Percentiles rank a stretch among this genome's conserved stretches.
These are phyloP conservation scores for Ganoderma lucidum DNA, from an alignment of 1,284 basidiomycete species.

Conservation along the genomic window DNA sequence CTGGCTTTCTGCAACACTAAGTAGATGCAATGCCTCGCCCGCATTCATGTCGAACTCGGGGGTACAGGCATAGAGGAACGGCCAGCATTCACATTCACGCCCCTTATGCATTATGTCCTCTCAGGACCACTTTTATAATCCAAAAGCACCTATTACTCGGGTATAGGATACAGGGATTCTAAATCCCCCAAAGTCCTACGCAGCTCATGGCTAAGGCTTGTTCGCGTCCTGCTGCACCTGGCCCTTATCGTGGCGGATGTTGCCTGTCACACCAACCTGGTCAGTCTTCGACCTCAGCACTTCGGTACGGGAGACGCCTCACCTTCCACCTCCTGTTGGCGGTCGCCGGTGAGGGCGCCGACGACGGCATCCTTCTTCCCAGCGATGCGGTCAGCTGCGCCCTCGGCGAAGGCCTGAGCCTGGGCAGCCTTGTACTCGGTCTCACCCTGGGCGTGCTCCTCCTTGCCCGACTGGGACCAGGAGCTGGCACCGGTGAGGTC, in stretches of 20 bases:
- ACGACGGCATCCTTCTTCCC: slow-evolving; percentile 70
- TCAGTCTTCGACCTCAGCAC: neutral
- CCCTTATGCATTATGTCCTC: too few species aligned
- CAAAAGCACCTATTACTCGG: neutral
- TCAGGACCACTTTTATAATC: neutral
- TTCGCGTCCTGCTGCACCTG: slow-evolving; percentile 62
- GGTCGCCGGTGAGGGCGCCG: slow-evolving; percentile 56
- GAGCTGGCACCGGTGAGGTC: slow-evolving; percentile 54
- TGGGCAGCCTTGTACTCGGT: slow-evolving; percentile 65
- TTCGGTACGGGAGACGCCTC: slow-evolving; percentile 30
- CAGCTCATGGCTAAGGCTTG: slow-evolving; percentile 14
- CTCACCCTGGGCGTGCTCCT: slow-evolving; percentile 75
- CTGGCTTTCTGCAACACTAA: too few species aligned
- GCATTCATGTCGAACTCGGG: too few species aligned
- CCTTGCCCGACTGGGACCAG: slow-evolving; percentile 66
- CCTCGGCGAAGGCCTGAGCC: slow-evolving; percentile 63
- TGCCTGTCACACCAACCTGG: slow-evolving; percentile 49
- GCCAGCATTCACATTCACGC: neutral
- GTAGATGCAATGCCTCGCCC: too few species aligned
- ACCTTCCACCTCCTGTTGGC: slow-evolving; percentile 66
- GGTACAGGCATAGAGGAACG: too few species aligned
- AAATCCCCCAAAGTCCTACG: neutral
- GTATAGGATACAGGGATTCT: neutral
- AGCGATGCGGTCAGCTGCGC: slow-evolving; percentile 60
- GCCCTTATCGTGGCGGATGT: slow-evolving; percentile 67